These are phyloP conservation scores for Cyberlindnera galapagoensis DNA, from an alignment of 805 yeast species.

Conservation along the genomic window DNA sequence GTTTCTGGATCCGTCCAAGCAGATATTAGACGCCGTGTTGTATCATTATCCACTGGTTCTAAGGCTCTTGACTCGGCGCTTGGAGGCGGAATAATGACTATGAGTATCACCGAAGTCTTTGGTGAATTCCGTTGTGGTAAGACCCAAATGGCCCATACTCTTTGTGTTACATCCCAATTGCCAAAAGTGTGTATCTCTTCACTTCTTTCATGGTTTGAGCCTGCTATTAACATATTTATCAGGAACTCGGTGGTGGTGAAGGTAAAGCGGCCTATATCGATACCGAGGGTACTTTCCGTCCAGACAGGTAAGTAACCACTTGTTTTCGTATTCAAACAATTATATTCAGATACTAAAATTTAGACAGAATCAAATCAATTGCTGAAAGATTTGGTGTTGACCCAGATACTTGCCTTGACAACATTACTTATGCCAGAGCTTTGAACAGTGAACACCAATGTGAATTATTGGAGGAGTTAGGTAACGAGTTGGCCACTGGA, in stretches of 20 bases:
- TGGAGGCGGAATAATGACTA: slow-evolving; percentile 74
- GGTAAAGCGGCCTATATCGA: slow-evolving; percentile 77
- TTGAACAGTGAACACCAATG: slow-evolving; percentile 74
- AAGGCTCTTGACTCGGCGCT: slow-evolving; percentile 60
- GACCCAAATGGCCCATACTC: slow-evolving; percentile 74
- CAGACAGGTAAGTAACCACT: slow-evolving; percentile 39
- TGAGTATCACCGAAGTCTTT: slow-evolving; percentile 72
- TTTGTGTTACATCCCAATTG: slow-evolving; percentile 70
- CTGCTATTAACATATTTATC: background rate
- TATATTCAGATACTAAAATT: background rate
- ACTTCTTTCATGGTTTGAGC: slow-evolving; percentile 1
- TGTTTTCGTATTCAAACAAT: no score
- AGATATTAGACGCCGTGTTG: slow-evolving; percentile 55
- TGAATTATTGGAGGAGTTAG: slow-evolving; percentile 63
- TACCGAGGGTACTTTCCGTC: slow-evolving; percentile 78
- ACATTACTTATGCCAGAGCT: slow-evolving; percentile 70
- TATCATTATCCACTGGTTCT: slow-evolving; percentile 64
- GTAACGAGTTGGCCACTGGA: slow-evolving; percentile 60
- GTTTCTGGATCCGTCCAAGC: slow-evolving; percentile 70
- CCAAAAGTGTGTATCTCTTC: slow-evolving; percentile 35
- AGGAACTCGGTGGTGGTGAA: slow-evolving; percentile 63
- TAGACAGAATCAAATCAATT: slow-evolving; percentile 43
- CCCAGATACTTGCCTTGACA: slow-evolving; percentile 62
- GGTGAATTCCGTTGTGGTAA: slow-evolving; percentile 81
- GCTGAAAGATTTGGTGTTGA: slow-evolving; percentile 66